Base-by-base conservation (phyloP, 495 filamentous ascomycete genomes). In the Mytilinidion resinicola region DNA sequence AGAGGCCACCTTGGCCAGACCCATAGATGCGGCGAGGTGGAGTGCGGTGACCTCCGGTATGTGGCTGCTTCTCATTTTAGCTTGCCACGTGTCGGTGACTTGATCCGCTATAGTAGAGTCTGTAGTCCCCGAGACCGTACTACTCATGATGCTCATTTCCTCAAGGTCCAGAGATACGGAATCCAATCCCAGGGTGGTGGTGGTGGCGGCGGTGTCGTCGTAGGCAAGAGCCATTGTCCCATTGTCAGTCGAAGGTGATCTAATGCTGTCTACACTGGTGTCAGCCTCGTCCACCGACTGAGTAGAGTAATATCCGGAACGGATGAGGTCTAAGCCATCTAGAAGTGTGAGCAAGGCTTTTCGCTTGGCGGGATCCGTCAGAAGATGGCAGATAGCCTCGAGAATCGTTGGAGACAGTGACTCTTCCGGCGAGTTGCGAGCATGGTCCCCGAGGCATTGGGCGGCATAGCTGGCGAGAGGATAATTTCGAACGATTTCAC, bases 1-100 rank as follows among this genome's bases (percentile, higher is more conserved):
- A 30, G 42, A 34, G 7, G 55, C 60, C 0, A 66, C 61, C 46
- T 49, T 58, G 4, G 39, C 54, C 9, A 59, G 50, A 12, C 63
- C 63, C 54, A 56, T 56, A 7, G 42, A 60, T 9, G 60, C 63
- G 9, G 63, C 63, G 12, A 63, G 55, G 33, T 66, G 63, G 0
- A 66, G 39, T 6, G 58, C 37, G 1, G 58, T 61, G 9, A 61
- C 51, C 47, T 56, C 58, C 5, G 51, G 39, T 41, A 39, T 39
- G 37, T 14, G 37, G 9, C 37, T 14, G 14, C 37, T 39, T 39
- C 37, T 39, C 37, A 39, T 39, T 14, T 39, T 39, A 8, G 37
- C 37, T 39, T 39, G 37, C 37, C 37, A 39, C 8, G 37, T 39
- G 37, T 39, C 37, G 37, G 37, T 39, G 37, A 39, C 37, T 39